Base-by-base conservation (phyloP, 164 flowering plant species). In the Paratinospora sagittata region DNA sequence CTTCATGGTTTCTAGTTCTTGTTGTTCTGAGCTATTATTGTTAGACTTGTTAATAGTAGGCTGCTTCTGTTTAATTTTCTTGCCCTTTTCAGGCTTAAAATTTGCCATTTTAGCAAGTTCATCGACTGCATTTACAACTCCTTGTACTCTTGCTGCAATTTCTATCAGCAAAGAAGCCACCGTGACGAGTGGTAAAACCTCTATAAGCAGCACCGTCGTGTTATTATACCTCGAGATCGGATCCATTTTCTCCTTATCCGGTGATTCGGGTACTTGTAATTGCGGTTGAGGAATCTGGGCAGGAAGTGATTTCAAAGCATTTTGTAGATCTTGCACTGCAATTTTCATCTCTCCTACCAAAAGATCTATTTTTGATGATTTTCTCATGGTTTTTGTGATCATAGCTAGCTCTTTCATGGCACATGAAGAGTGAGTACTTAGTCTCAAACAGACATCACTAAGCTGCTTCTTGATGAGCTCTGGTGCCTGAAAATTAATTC, bases 91-190 rank as follows among this genome's bases (percentile, higher is more conserved):
- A 0, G 69, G 71, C 75, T 79, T 78, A 73, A 86, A 90, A 36
- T 77, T 80, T 14, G 89, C 90, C 41, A 80, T 58, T 6, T 16
- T 64, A 4, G 90, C 82, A 58, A 89, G 72, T 67, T 83, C 81
- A 12, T 83, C 78, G 0, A 88, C 89, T 24, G 69, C 80, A 0
- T 75, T 69, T 9, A 75, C 82, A 6, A 81, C 57, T 8, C 68
- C 77, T 79, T 83, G 86, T 5, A 86, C 75, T 80, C 91, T 85
- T 57, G 81, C 71, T 17, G 86, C 83, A 9, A 81, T 79, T 79
- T 89, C 92, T n/a, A 81, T 80, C 72, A 91, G 63, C 75, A 88
- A 27, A 0, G 91, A 79, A 3, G 84, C 84, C 10, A 81, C 36
- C 8, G 92, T 85, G 23, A 83, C 85, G 27, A 91, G 73, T 10